Evolutionary conservation across 2,329 filamentous ascomycete genomes (phyloP).

Genomic region (Penicillium glabrum): DNA sequence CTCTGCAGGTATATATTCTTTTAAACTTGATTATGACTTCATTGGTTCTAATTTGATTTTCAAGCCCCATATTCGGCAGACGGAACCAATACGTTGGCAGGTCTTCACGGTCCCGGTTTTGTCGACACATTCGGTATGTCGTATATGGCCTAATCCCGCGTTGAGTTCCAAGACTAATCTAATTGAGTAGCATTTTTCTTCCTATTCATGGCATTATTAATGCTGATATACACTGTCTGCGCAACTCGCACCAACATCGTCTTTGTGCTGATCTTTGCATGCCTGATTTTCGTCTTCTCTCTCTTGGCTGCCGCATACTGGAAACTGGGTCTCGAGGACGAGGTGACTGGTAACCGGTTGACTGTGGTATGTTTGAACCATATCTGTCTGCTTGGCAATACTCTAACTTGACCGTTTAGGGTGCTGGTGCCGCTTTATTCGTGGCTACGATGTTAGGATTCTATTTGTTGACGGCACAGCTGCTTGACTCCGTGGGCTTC

Average conservation of each 20-base stretch:
- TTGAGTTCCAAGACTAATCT: not conserved
- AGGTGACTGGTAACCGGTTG: conserved; percentile 27
- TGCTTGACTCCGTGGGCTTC: conserved; percentile 55
- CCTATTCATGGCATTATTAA: conserved; percentile 66
- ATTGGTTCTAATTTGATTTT: not conserved
- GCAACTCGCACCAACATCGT: conserved; percentile 70
- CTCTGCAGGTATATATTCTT: conserved; percentile 41
- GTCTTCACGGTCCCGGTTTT: conserved; percentile 16
- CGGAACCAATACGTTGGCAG: conserved; percentile 21
- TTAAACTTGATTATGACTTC: conserved; percentile 29
- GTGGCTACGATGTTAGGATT: conserved; percentile 50
- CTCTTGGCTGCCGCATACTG: conserved; percentile 63
- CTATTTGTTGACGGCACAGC: conserved; percentile 56
- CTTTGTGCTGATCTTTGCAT: conserved; percentile 69
- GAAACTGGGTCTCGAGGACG: conserved; percentile 48
- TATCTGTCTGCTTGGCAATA: not conserved
- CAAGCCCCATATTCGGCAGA: conserved; percentile 28
- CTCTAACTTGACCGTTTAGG: conserved; percentile 18
- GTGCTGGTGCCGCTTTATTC: conserved; percentile 52
- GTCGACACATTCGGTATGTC: conserved; percentile 25
- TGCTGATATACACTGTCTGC: conserved; percentile 67
- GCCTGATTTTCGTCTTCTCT: conserved; percentile 59
- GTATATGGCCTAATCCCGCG: not conserved
- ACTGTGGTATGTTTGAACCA: conserved; percentile 18
- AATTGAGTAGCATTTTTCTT: conserved; percentile 54